Evolutionary conservation across 106 monocot species (phyloP).

Genomic region (Cymbidium sinense): DNA sequence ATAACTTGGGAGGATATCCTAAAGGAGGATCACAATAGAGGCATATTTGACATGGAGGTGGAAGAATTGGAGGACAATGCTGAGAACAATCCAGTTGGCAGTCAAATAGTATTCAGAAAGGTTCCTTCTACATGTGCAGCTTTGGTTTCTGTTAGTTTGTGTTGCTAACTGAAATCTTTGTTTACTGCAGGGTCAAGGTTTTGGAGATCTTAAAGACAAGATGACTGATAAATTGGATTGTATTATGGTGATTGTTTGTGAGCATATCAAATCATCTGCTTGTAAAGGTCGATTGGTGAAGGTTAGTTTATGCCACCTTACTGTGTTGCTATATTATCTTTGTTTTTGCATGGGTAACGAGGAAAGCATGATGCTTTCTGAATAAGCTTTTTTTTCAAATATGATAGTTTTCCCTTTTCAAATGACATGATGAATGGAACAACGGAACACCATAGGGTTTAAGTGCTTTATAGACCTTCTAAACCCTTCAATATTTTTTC

Average conservation of each 20-base stretch:
- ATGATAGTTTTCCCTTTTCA: not conserved
- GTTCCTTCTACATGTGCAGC: constrained; percentile 14
- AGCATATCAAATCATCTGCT: constrained; percentile 63
- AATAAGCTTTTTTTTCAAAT: not conserved
- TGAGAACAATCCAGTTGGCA: constrained; percentile 15
- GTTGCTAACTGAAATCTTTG: not conserved
- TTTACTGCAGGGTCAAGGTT: not conserved
- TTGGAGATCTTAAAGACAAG: constrained; percentile 23
- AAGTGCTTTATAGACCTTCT: too few species aligned
- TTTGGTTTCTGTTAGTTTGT: not conserved
- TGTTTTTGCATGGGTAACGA: not conserved
- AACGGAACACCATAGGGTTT: not conserved
- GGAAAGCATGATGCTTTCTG: not conserved
- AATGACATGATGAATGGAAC: not conserved
- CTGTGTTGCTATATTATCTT: not conserved
- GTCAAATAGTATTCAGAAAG: constrained; percentile 20
- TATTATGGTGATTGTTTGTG: constrained; percentile 70
- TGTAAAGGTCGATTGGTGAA: constrained; percentile 39
- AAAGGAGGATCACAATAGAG: constrained; percentile 55
- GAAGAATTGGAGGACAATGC: constrained; percentile 47
- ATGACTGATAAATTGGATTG: constrained; percentile 67
- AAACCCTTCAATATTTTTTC: not conserved
- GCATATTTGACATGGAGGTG: constrained; percentile 89
- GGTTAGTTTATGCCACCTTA: constrained; percentile 24
- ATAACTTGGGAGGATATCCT: constrained; percentile 79